These are phyloP conservation scores for Dictyostelium purpureum DNA, from an alignment of 78 protist genomes.

Conservation along the genomic window DNA sequence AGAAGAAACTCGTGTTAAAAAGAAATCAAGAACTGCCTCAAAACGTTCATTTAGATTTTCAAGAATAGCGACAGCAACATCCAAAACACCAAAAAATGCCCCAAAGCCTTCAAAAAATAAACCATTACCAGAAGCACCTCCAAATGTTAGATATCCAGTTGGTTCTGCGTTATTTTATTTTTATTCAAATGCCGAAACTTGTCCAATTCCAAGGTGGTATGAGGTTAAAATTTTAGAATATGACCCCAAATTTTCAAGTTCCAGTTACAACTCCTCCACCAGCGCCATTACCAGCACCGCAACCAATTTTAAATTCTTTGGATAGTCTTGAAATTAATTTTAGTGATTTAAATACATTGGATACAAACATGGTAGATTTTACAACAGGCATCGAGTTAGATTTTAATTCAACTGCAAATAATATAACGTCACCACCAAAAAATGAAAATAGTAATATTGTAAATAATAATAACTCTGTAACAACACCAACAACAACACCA, in stretches of 20 bases:
- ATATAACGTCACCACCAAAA: background rate
- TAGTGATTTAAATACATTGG: background rate
- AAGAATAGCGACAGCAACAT: slow-evolving; percentile 16
- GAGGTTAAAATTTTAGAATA: slow-evolving; percentile 60
- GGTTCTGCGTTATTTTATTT: slow-evolving; percentile 59
- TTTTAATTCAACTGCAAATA: background rate
- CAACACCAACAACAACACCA: background rate
- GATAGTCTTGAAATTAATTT: background rate
- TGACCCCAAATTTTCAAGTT: slow-evolving; percentile 11
- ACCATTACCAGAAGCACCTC: background rate
- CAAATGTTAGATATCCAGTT: slow-evolving; percentile 22
- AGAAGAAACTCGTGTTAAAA: slow-evolving; percentile 20
- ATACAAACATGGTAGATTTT: background rate
- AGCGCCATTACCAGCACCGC: background rate
- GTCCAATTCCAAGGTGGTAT: slow-evolving; percentile 64
- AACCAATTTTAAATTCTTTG: background rate
- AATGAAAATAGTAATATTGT: background rate
- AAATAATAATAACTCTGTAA: background rate
- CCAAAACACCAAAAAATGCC: slow-evolving; percentile 43
- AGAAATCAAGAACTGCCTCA: slow-evolving; percentile 49
- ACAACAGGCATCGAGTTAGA: background rate
- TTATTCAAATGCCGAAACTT: slow-evolving; percentile 41
- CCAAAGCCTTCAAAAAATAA: slow-evolving; percentile 36
- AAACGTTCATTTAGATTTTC: slow-evolving; percentile 67
- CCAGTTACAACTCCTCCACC: background rate